Evolutionary conservation across 2,329 filamentous ascomycete species (phyloP), one percentile per base, ranked within the genome.

Genomic region (Sporothrix dimorphospora): DNA sequence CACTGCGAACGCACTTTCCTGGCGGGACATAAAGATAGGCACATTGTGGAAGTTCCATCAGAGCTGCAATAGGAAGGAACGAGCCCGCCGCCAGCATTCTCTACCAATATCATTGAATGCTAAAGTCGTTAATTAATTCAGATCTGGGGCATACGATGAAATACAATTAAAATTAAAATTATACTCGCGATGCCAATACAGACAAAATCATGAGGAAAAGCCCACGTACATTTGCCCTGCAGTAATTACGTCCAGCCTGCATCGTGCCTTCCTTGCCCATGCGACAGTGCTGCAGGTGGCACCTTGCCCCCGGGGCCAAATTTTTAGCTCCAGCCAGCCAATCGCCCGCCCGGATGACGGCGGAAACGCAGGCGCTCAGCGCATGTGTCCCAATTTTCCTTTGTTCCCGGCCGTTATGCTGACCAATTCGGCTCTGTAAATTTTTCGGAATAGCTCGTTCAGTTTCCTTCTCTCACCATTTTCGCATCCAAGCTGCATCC

Each of bases 361-460:
- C 53, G 65, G 71, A 72, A 61, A 61, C 55, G n/a, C 49, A 63
- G n/a, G 27, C 30, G 21, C 45, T 45, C 21, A 59, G n/a, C 30
- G 34, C 69, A 63, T 65, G 12, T 30, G 14, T 30, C 11, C 61
- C 38, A n/a, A 65, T 45, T 65, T 65, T 27, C 14, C 42, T 19
- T 27, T 30, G 12, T 21, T 61, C 9, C 30, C 19, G 45, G 24
- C 11, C 65, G 5, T 30, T 61, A 30, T 7, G 69, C 72, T 73
- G 72, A 73, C 72, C 72, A 73, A 73, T 71, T 71, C 70, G 70
- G 70, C 27, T 61, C 63, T 69, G 49, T 70, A 71, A 72, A 61
- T 72, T 72, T 71, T 74, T 72, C 65, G 45, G 45, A 67, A 67
- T 49, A 67, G 65, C 45, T 67, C 27, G 27, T 24, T 30, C 27